Evolutionary conservation across 495 filamentous ascomycete genomes (phyloP).

Genomic region (Penicillium fimorum): DNA sequence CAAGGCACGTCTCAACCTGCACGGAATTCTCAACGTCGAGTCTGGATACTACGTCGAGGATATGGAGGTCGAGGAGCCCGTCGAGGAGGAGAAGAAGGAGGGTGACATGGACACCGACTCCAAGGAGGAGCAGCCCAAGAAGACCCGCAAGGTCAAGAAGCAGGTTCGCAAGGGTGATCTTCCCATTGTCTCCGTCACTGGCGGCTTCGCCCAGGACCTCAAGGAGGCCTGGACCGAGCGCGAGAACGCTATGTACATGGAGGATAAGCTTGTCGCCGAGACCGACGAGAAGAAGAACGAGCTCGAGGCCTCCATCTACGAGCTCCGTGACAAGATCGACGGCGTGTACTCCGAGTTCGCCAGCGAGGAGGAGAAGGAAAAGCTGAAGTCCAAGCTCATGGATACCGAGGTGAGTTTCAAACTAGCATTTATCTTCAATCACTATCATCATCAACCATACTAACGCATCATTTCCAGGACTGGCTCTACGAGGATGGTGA

Average conservation of each 20-base stretch:
- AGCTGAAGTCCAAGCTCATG: slow-evolving; percentile 75
- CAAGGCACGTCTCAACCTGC: slow-evolving; percentile 95
- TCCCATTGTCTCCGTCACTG: slow-evolving; percentile 78
- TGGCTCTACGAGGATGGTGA: slow-evolving; percentile 99
- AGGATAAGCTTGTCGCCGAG: slow-evolving; percentile 97
- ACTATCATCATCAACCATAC: slow-evolving; percentile 15
- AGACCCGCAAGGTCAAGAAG: slow-evolving; percentile 99
- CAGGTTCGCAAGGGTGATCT: slow-evolving; percentile 97
- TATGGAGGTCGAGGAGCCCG: slow-evolving; percentile 92
- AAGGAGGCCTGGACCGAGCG: slow-evolving; percentile 71
- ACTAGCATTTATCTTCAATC: neutral
- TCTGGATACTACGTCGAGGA: slow-evolving; percentile 98
- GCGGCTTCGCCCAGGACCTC: slow-evolving; percentile 65
- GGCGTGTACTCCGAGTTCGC: slow-evolving; percentile 85
- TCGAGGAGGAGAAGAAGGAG: slow-evolving; percentile 69
- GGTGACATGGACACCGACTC: slow-evolving; percentile 85
- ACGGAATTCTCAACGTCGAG: slow-evolving; percentile 95
- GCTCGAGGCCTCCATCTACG: slow-evolving; percentile 95
- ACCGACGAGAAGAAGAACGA: slow-evolving; percentile 99
- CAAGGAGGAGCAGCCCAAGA: slow-evolving; percentile 73
- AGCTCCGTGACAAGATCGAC: slow-evolving; percentile 89
- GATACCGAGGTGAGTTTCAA: slow-evolving; percentile 69
- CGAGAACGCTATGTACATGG: slow-evolving; percentile 89
- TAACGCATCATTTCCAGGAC: slow-evolving; percentile 55
- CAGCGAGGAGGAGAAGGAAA: slow-evolving; percentile 88